Base-by-base conservation (phyloP, 371 early-diverging fungal genomes). In the Synchytrium microbalum region DNA sequence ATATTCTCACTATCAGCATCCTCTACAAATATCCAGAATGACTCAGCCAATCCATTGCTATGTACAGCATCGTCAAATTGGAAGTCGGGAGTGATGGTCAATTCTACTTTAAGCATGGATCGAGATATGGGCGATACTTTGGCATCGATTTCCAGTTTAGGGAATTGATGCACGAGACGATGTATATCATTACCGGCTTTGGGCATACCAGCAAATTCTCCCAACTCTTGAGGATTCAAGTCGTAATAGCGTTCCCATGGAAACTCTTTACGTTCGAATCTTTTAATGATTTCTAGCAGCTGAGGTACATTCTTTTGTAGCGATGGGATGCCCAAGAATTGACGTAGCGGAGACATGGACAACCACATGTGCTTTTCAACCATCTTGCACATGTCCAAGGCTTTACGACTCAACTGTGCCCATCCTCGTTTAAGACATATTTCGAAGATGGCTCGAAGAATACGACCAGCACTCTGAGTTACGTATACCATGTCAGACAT, bases 401-500 rank as follows among this genome's bases (percentile, higher is more conserved):
- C 87, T 59, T 87, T 86, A 54, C 86, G 83, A 2, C 94, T 87
- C 38, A 94, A 76, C 63, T 88, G 90, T 1, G 93, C 88, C 99
- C 99, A 98, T n/a, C 94, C 93, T 31, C 92, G 88, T 62, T 86
- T 85, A 60, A 95, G 70, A 67, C 93, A 91, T 54, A 98, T 93
- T 77, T 97, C 99, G 79, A 95, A 96, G 60, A 98, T 86, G 23
- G 98, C 95, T 29, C 98, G 88, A 33, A 97, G 74, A 65, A 98
- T 91, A 68, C 99, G 88, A 0, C 87, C 88, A 28, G 95, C 96
- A 64, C 88, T 89, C 78, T 96, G 96, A 19, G 97, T 94, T 27
- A 98, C 92, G 77, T 93, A 96, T 0, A 91, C 93, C 90, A 93
- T 92, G 67, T 98, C 99, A 16, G 92, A 81, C 56, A 91, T 91